Evolutionary conservation across 129 eudicot genomes (phyloP), one percentile per base, ranked within the genome.

Genomic region (Arctium lappa): DNA sequence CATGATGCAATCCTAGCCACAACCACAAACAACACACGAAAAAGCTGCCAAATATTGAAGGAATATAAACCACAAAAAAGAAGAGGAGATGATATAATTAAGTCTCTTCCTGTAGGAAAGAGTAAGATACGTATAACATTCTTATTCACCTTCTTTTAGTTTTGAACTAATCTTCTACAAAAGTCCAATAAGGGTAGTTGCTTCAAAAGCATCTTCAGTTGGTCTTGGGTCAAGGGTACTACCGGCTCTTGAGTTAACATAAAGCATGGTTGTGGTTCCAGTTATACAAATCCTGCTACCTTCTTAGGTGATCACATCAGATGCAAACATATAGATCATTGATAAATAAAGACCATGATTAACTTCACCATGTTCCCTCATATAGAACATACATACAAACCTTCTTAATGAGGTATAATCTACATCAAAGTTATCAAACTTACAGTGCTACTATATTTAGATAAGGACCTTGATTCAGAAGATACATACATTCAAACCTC

Each of bases 131-230:
- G 34, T 31, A 3, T 46, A 48, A 62, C 74, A 85, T 6, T 16
- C 18, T 16, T 48, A 37, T 73, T 78, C 85, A 95, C 99, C 99
- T 91, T 93, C 91, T 87, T 90, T 95, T 69, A 95, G 93, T 86
- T 91, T 95, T 63, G 99, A 62, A 88, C 99, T 93, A 68, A 95
- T 88, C 80, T 91, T 95, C 75, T 95, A 97, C 92, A 95, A 56
- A 62, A 95, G 91, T 27, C 97, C 99, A 33, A 95, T 82, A 70
- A 95, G 90, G 42, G 99, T 88, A 7, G 99, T 88, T 13, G 99
- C 93, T 87, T 95, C 99, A 70, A 69, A 82, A 81, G 89, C 86
- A 79, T 83, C 82, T 89, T 89, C 91, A 53, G 80, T 80, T 6
- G 93, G 97, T 84, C 87, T 88, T 2, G 99, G 95, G 82, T 95